Conservation (phyloP, 2,329 filamentous ascomycete species). For the Ascosphaera pollenicola region DNA sequence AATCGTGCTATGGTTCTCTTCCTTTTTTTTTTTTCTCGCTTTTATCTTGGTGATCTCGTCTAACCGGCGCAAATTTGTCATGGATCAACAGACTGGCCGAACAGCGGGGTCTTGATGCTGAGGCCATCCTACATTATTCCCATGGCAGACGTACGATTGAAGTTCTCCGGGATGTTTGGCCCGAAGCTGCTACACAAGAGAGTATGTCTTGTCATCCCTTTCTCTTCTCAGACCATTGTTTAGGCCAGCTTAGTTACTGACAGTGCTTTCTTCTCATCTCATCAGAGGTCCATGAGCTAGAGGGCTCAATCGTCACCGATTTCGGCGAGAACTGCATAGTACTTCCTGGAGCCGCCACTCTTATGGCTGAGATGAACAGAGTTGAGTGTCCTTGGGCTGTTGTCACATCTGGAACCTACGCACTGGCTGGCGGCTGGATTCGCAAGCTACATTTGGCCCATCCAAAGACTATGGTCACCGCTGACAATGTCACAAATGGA, state of each 20-base stretch:
- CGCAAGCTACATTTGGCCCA: constrained; percentile 39
- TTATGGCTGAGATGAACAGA: constrained; percentile 45
- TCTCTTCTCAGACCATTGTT: background rate
- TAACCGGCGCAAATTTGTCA: too few relatives aligned
- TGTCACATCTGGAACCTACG: constrained; percentile 46
- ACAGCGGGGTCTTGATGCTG: constrained; percentile 67
- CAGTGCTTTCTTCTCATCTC: constrained; percentile 1
- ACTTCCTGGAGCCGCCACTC: constrained; percentile 56
- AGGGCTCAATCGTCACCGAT: constrained; percentile 52
- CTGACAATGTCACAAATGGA: constrained; percentile 51
- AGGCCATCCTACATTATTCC: constrained; percentile 68
- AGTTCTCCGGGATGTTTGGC: constrained; percentile 38
- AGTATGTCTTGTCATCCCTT: constrained; percentile 34
- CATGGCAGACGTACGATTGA: constrained; percentile 85
- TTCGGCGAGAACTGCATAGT: constrained; percentile 62
- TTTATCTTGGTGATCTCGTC: too few relatives aligned
- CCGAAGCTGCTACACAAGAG: constrained; percentile 43
- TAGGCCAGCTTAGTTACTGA: constrained; percentile 2
- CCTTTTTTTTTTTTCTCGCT: too few relatives aligned
- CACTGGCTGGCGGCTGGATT: constrained; percentile 51
- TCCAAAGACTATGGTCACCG: constrained; percentile 46
- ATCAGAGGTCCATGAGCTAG: constrained; percentile 56
- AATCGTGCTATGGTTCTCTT: too few relatives aligned
- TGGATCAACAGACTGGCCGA: constrained; percentile 27
- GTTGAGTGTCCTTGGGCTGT: constrained; percentile 56